Conservation (phyloP, 73 alveolate genomes). For the Tetrahymena malaccensis region DNA sequence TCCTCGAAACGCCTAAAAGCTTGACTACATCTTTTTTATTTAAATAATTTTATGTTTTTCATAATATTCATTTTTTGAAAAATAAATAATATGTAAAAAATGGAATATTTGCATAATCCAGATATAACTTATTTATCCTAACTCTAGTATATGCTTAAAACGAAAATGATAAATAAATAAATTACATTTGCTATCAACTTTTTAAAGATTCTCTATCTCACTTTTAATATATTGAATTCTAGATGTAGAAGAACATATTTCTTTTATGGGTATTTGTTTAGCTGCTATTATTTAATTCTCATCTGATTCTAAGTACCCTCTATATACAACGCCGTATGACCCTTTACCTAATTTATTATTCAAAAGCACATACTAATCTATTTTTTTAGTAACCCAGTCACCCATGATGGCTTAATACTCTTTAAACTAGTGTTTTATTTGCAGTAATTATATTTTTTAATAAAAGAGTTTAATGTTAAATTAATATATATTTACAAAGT, state of each 20-base stretch:
- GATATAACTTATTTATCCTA: neutral
- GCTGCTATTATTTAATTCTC: conserved; percentile 16
- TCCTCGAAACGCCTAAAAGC: conserved; percentile 31
- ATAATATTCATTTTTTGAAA: too few species aligned
- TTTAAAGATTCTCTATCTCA: neutral
- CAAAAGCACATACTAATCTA: conserved; percentile 11
- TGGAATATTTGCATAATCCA: neutral
- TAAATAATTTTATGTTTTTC: neutral
- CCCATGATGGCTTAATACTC: neutral
- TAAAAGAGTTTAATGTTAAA: too few species aligned
- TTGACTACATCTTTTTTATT: conserved; percentile 2
- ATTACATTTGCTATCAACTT: neutral
- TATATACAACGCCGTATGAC: conserved; percentile 26
- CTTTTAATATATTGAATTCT: neutral
- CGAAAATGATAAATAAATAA: neutral
- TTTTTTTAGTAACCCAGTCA: conserved; percentile 29
- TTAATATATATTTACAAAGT: too few species aligned
- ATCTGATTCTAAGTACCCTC: conserved; percentile 30
- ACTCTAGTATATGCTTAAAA: too few species aligned
- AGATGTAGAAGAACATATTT: neutral
- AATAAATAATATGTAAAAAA: neutral
- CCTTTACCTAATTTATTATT: conserved; percentile 27
- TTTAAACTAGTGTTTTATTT: neutral
- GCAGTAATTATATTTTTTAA: too few species aligned
- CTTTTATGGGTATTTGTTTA: conserved; percentile 12